Evolutionary conservation across 2,329 filamentous ascomycete genomes (phyloP).

Genomic region (Hypoxylon sp.): DNA sequence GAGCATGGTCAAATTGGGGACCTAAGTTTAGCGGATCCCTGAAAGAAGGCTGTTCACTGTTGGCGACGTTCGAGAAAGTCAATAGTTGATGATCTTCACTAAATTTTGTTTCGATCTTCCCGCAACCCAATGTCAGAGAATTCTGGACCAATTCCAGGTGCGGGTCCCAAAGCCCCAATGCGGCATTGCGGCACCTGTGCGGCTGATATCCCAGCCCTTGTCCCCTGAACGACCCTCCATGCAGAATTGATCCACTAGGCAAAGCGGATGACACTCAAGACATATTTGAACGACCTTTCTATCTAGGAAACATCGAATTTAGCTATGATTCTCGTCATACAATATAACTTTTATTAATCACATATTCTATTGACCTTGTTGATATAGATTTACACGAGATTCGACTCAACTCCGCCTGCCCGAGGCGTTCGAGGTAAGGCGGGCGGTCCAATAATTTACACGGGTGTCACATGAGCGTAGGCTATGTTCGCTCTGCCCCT

Average conservation of each 20-base stretch:
- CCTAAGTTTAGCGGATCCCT: constrained; percentile 28
- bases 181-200: constrained; percentile 27
- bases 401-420: neutral
- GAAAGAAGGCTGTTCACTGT: constrained; percentile 6
- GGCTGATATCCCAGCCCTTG: constrained; percentile 36
- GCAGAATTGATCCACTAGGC: constrained; percentile 9
- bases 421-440: constrained; percentile 1
- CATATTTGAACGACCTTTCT: constrained; percentile 26
- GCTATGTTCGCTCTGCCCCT: neutral
- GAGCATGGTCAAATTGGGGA: constrained; percentile 7
- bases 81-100: constrained; percentile 35
- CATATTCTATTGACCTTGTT: neutral
- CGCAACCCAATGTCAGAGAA: constrained; percentile 38
- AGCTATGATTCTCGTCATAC: constrained; percentile 8
- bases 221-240: constrained; percentile 14
- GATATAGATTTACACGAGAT: neutral
- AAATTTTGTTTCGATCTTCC: constrained; percentile 44
- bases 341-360: neutral
- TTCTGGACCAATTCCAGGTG: constrained; percentile 33
- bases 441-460: neutral
- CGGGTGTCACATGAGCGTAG: neutral
- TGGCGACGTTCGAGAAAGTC: constrained; percentile 19
- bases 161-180: constrained; percentile 5
- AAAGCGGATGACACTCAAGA: neutral
- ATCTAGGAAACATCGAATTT: constrained; percentile 13